Evolutionary conservation across 1,284 basidiomycete species (phyloP).

Genomic region (Waitea zeae): DNA sequence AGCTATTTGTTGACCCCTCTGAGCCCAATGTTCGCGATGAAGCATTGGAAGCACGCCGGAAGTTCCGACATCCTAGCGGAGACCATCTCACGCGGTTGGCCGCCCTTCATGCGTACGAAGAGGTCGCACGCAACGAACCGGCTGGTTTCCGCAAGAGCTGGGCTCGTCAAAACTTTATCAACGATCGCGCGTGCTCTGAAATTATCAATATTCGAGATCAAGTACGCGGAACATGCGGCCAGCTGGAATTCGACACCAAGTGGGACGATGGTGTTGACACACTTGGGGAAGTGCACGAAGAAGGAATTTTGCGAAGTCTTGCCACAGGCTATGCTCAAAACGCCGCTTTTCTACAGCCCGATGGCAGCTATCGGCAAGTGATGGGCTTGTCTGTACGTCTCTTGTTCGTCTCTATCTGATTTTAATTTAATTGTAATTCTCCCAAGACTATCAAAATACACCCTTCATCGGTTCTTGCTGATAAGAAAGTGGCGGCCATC

Average conservation of each 20-base stretch:
- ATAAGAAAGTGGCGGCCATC: constrained; percentile 70
- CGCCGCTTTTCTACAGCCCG: constrained; percentile 66
- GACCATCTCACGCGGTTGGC: constrained; percentile 88
- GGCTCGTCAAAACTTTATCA: constrained; percentile 75
- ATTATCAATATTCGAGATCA: constrained; percentile 75
- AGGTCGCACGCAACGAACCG: constrained; percentile 25
- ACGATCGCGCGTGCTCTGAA: constrained; percentile 74
- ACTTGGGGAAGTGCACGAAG: too few species aligned
- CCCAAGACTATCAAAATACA: constrained; percentile 72
- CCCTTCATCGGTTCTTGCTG: constrained; percentile 64
- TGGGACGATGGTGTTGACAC: constrained; percentile 36
- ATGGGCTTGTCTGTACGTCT: constrained; percentile 57
- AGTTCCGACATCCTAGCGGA: constrained; percentile 73
- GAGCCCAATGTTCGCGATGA: constrained; percentile 44
- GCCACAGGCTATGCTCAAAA: constrained; percentile 68
- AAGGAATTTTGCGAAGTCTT: constrained; percentile 47
- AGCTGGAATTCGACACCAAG: constrained; percentile 42
- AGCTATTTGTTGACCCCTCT: constrained; percentile 55
- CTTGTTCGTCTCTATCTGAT: constrained; percentile 1
- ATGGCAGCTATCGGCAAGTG: constrained; percentile 73
- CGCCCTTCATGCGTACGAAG: constrained; percentile 65
- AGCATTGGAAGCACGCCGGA: constrained; percentile 48
- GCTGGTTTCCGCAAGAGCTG: constrained; percentile 46
- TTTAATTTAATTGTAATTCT: constrained; percentile 4
- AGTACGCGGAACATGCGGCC: constrained; percentile 48